Evolutionary conservation across 163 green algal genomes (phyloP).

Genomic region (Botryococcus braunii): DNA sequence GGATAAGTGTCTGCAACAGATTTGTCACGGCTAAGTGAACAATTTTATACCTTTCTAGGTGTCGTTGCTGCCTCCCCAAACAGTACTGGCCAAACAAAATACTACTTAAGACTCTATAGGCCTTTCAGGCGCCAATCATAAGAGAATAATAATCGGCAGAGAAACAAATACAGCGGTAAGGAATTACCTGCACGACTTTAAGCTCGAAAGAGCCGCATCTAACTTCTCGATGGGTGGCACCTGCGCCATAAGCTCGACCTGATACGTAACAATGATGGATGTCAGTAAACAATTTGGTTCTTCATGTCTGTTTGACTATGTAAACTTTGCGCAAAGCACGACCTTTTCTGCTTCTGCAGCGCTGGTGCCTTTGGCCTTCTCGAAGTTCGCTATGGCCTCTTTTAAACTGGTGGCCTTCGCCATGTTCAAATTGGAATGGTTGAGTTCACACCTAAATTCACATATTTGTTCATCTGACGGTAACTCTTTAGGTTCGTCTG

Average conservation of each 20-base stretch:
- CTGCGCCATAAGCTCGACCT: slow-evolving; percentile 70
- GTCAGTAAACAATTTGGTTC: slow-evolving; percentile 1
- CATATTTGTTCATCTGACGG: not conserved
- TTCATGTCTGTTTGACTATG: not conserved
- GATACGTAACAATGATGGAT: slow-evolving; percentile 2
- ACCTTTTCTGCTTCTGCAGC: slow-evolving; percentile 68
- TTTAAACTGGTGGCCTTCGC: slow-evolving; percentile 64
- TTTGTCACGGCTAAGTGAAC: not conserved
- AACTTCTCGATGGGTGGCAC: slow-evolving; percentile 85
- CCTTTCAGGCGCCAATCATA: not conserved
- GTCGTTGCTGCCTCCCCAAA: not conserved
- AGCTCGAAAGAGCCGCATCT: slow-evolving; percentile 64
- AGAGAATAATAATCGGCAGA: not conserved
- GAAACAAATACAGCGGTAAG: not conserved
- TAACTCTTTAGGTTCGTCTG: not conserved
- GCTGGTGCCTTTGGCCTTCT: slow-evolving; percentile 38
- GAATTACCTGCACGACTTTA: slow-evolving; percentile 62
- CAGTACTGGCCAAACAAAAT: not conserved
- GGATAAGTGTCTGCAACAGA: slow-evolving; percentile 38
- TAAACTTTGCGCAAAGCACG: not conserved
- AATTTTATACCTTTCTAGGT: not conserved
- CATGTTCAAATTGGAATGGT: slow-evolving; percentile 9
- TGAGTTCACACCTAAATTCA: not conserved
- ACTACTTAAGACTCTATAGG: not conserved
- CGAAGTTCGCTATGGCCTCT: slow-evolving; percentile 73